Percentiles rank a stretch among this genome's conserved stretches.
Conservation (phyloP, 2,329 filamentous ascomycete genomes). For the Neofusicoccum parvum region DNA sequence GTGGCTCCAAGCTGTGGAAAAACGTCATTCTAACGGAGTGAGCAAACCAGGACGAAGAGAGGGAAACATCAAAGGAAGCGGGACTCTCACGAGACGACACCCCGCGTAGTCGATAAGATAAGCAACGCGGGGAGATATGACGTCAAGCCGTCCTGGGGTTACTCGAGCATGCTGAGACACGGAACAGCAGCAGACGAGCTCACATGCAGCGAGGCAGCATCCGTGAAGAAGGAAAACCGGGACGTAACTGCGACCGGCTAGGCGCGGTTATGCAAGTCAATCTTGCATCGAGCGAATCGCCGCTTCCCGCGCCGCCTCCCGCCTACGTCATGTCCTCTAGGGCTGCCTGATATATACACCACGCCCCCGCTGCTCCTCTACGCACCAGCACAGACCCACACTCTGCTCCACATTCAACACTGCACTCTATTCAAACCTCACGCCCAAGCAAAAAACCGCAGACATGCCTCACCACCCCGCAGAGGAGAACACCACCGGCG, state of each 20-base stretch:
- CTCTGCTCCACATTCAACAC: background rate
- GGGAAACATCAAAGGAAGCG: too few relatives aligned
- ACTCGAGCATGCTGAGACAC: background rate
- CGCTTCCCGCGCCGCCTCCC: background rate
- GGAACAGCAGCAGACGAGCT: background rate
- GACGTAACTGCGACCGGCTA: background rate
- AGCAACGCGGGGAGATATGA: background rate
- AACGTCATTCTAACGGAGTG: too few relatives aligned
- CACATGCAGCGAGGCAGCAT: background rate
- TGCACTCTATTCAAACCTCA: background rate
- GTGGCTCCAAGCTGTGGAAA: too few relatives aligned
- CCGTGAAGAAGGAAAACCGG: slow-evolving; percentile 8
- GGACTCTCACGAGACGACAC: background rate
- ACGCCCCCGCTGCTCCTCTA: background rate
- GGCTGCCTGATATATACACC: slow-evolving; percentile 16
- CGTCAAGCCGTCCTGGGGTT: background rate
- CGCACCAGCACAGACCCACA: background rate
- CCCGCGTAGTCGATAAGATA: background rate
- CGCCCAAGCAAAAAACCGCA: slow-evolving; percentile 23
- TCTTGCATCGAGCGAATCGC: slow-evolving; percentile 1
- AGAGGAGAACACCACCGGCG: slow-evolving; percentile 43
- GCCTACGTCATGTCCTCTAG: slow-evolving; percentile 10
- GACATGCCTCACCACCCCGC: slow-evolving; percentile 47
- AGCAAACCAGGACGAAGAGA: too few relatives aligned
- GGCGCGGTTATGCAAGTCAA: slow-evolving; percentile 11